Base-by-base conservation (phyloP, 2,329 filamentous ascomycete species). In the Hortaea werneckii region DNA sequence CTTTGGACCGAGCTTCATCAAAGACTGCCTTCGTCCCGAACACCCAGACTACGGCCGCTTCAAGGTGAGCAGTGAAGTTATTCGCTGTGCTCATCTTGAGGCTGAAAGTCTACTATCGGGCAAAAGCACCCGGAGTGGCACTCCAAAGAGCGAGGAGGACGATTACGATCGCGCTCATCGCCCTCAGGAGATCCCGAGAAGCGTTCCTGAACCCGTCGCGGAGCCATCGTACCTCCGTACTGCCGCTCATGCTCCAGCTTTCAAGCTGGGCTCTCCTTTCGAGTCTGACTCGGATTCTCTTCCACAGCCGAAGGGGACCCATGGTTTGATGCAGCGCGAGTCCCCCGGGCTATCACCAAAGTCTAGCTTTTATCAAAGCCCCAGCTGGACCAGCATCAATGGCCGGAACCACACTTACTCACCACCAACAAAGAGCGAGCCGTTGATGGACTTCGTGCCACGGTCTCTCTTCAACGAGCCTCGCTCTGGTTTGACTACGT, bases 1-100 rank as follows among this genome's bases (percentile, higher is more conserved):
- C 49, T 98, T 98, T 63, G 92, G 92, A 0, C 77, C 80, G 9
- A 76, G 80, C 37, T 98, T 98, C 62, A 82, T 87, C 2, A 71
- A 73, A 3, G 67, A 79, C 40, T 98, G 92, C 63, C 68, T 83
- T 10, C 73, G 20, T 8, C 79, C 80, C 1, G 71, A 76, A n/a
- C 72, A 81, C 32, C 58, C 76, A n/a, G 73, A 75, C 10, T 87
- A 80, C 61, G 53, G 37, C 20, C 54, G 54, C 27, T 74, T 69
- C 58, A 58, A 63, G 44, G 70, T 73, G 50, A 57, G 65, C 41
- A 57, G 57, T 4, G 55, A 58, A 4, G 61, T 70, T 38, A 60
- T 72, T 9, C 54, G 56, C n/a, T 54, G 43, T 61, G 69, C 57
- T 46, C 56, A 39, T 38, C 47, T 54, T 9, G 66, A 72, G 44